A percentile compares a stretch with the other conserved stretches of the same genome.
Evolutionary conservation across 306 rosid species (phyloP).

Genomic region (Canavalia ensiformis): DNA sequence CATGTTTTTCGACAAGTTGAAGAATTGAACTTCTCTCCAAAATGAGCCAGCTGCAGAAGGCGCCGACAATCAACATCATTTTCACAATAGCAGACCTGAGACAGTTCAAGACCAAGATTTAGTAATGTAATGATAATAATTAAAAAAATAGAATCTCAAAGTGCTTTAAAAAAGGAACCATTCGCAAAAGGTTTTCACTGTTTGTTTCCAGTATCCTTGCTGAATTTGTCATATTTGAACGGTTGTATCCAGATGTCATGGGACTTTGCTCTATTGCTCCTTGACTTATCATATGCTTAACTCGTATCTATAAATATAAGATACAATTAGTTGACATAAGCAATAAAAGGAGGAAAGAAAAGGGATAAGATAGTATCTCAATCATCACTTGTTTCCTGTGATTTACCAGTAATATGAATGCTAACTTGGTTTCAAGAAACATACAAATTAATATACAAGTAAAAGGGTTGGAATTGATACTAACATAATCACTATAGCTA

Average conservation of each 20-base stretch:
- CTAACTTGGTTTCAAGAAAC: constrained; percentile 8
- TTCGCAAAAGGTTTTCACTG: constrained; percentile 86
- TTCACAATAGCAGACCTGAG: constrained; percentile 95
- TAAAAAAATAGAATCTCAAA: constrained; percentile 10
- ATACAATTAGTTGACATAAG: constrained; percentile 36
- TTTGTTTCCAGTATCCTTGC: constrained; percentile 90
- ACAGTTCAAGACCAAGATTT: constrained; percentile 47
- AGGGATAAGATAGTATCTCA: constrained; percentile 22
- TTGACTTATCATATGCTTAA: constrained; percentile 90
- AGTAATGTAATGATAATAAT: constrained; percentile 10
- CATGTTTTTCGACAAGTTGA: constrained; percentile 90
- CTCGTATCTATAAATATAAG: constrained; percentile 75
- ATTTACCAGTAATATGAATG: constrained; percentile 31
- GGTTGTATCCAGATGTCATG: constrained; percentile 66
- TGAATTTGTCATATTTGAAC: constrained; percentile 65
- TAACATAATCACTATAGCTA: constrained; percentile 91
- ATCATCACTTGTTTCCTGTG: constrained; percentile 33
- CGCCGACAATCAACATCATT: constrained; percentile 94
- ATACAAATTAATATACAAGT: constrained; percentile 40
- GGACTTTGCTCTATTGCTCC: constrained; percentile 79
- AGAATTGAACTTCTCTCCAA: constrained; percentile 93
- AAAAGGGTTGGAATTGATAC: constrained; percentile 46
- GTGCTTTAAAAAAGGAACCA: constrained; percentile 62
- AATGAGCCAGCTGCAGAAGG: constrained; percentile 86
- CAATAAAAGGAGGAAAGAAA: constrained; percentile 1